These are phyloP conservation scores for Murraya paniculata DNA, from an alignment of 345 rosid genomes.

Conservation along the genomic window DNA sequence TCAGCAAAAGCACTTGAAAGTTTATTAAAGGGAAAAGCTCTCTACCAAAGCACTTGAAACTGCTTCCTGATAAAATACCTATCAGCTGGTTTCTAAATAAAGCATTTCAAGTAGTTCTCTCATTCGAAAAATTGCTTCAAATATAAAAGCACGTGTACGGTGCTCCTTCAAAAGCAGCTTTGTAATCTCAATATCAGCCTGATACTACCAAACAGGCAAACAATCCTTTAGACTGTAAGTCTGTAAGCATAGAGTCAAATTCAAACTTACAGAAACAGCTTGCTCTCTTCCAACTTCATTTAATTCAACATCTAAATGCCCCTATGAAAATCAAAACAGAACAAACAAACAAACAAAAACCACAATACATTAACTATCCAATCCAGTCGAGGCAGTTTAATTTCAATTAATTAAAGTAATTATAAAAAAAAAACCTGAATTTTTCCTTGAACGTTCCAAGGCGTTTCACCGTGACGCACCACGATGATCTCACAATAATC, in stretches of 20 bases:
- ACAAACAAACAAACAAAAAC: not conserved
- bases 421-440: slow-evolving; percentile 45
- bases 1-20: not conserved
- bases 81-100: not conserved
- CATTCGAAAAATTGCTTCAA: not conserved
- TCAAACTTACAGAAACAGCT: slow-evolving; percentile 51
- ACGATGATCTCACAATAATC: slow-evolving; percentile 61
- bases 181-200: not conserved
- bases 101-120: not conserved
- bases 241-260: not conserved
- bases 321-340: slow-evolving; percentile 33
- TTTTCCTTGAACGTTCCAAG: slow-evolving; percentile 72
- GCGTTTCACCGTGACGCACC: slow-evolving; percentile 82
- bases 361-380: no score
- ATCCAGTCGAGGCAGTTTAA: no score
- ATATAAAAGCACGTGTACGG: not conserved
- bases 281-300: slow-evolving; percentile 79
- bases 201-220: not conserved
- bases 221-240: not conserved
- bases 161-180: not conserved
- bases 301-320: slow-evolving; percentile 75
- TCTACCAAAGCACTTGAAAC: not conserved
- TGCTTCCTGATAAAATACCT: not conserved
- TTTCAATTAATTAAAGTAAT: not conserved
- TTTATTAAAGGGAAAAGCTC: not conserved